These are phyloP conservation scores for Mycena floridula DNA, from an alignment of 768 basidiomycete genomes.

Conservation along the genomic window DNA sequence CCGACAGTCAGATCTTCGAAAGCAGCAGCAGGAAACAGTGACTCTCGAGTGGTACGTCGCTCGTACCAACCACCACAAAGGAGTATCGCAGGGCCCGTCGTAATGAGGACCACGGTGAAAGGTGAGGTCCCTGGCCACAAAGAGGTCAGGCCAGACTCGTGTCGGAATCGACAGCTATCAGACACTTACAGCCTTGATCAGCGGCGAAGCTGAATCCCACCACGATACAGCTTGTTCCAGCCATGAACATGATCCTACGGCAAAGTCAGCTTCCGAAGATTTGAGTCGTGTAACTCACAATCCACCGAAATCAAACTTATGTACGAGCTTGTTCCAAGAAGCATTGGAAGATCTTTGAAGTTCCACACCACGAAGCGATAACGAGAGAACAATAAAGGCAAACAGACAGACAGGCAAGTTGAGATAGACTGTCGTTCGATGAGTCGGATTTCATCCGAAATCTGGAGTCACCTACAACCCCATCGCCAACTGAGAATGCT, in stretches of 20 bases:
- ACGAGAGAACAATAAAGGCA: slow-evolving; percentile 48
- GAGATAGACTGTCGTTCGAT: slow-evolving; percentile 55
- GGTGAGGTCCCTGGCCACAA: slow-evolving; percentile 67
- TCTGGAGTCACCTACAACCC: slow-evolving; percentile 56
- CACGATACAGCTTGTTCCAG: slow-evolving; percentile 65
- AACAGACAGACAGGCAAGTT: slow-evolving; percentile 71
- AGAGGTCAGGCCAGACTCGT: no score
- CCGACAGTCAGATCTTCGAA: slow-evolving; percentile 59
- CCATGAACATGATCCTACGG: slow-evolving; percentile 65
- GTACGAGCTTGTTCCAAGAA: slow-evolving; percentile 50
- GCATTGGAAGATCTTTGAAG: slow-evolving; percentile 38
- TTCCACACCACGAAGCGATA: slow-evolving; percentile 55
- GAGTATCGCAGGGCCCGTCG: slow-evolving; percentile 48
- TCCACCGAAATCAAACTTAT: slow-evolving; percentile 71
- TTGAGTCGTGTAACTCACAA: slow-evolving; percentile 43
- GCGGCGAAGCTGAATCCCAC: slow-evolving; percentile 78
- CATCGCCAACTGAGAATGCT: slow-evolving; percentile 67
- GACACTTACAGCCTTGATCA: slow-evolving; percentile 60
- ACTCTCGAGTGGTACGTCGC: slow-evolving; percentile 57
- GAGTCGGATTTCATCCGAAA: slow-evolving; percentile 5
- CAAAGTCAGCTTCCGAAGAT: slow-evolving; percentile 7
- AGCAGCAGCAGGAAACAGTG: slow-evolving; percentile 60
- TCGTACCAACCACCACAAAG: slow-evolving; percentile 63
- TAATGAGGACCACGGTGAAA: slow-evolving; percentile 55
- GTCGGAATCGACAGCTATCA: no score